Evolutionary conservation across 2,329 filamentous ascomycete genomes (phyloP).

Genomic region (Talaromyces sp.): DNA sequence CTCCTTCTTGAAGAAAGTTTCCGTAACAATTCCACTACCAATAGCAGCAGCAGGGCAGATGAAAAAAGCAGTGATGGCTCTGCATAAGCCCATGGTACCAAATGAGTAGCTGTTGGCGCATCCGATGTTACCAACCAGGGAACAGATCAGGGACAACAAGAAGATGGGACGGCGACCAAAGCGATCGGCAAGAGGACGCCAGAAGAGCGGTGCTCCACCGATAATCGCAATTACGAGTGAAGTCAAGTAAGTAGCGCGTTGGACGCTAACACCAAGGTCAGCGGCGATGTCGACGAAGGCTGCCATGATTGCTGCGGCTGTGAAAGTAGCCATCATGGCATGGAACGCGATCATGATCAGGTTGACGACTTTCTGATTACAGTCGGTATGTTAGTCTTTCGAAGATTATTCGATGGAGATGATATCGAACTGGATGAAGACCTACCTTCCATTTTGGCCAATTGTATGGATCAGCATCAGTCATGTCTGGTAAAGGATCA

Average conservation of each 20-base stretch:
- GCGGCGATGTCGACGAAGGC: constrained; percentile 54
- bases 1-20: not conserved
- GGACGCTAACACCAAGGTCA: constrained; percentile 50
- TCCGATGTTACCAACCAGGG: not conserved
- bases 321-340: constrained; percentile 56
- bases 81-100: not conserved
- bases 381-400: not conserved
- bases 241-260: constrained; percentile 51
- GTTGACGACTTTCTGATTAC: not conserved
- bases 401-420: not conserved
- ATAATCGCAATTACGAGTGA: not conserved
- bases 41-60: not conserved
- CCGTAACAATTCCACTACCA: not conserved
- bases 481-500: not conserved
- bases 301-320: constrained; percentile 53
- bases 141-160: not conserved
- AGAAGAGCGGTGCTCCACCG: not conserved
- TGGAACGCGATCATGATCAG: not conserved
- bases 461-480: not conserved
- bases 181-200: not conserved
- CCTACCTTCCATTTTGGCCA: not conserved
- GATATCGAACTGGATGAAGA: not conserved
- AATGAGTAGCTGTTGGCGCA: not conserved
- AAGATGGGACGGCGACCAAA: not conserved
- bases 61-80: not conserved